These are phyloP conservation scores for Fusarium sterilihyphosum DNA, from an alignment of 2,329 filamentous ascomycete species.

Conservation along the genomic window DNA sequence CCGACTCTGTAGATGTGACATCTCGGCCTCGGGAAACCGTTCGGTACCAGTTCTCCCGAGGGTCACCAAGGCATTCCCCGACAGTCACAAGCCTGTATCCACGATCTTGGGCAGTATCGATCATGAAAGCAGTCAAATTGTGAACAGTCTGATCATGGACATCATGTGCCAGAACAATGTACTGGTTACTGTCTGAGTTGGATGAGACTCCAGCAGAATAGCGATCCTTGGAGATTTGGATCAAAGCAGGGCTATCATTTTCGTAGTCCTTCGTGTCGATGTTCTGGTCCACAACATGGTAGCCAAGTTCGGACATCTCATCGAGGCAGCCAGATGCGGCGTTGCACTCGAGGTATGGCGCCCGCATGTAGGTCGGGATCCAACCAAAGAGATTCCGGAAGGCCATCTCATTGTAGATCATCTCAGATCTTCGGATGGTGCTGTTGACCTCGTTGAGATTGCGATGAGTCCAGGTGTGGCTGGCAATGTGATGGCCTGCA, in stretches of 20 bases:
- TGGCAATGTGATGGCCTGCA: constrained; percentile 58
- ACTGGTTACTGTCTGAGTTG: constrained; percentile 45
- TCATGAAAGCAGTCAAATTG: constrained; percentile 56
- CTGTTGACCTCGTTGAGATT: constrained; percentile 51
- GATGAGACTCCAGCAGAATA: constrained; percentile 51
- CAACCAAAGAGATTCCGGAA: constrained; percentile 54
- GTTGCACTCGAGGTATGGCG: constrained; percentile 58
- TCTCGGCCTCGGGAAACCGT: constrained; percentile 28
- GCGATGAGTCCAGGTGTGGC: constrained; percentile 59
- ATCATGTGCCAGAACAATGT: constrained; percentile 65
- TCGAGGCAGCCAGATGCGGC: constrained; percentile 51
- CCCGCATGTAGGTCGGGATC: constrained; percentile 56
- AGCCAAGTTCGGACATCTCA: constrained; percentile 55
- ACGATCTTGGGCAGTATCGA: constrained; percentile 50
- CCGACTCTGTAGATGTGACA: background rate
- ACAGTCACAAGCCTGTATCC: constrained; percentile 63
- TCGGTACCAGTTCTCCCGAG: constrained; percentile 64
- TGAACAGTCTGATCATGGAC: constrained; percentile 59
- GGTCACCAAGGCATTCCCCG: constrained; percentile 66
- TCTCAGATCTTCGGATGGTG: constrained; percentile 50
- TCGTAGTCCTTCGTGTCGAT: constrained; percentile 71
- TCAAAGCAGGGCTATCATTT: constrained; percentile 59
- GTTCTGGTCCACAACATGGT: constrained; percentile 66
- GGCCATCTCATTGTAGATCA: constrained; percentile 57
- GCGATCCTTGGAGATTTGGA: constrained; percentile 56